Evolutionary conservation across 108 stramenopile species (phyloP).

Genomic region (Discostella pseudostelligera): DNA sequence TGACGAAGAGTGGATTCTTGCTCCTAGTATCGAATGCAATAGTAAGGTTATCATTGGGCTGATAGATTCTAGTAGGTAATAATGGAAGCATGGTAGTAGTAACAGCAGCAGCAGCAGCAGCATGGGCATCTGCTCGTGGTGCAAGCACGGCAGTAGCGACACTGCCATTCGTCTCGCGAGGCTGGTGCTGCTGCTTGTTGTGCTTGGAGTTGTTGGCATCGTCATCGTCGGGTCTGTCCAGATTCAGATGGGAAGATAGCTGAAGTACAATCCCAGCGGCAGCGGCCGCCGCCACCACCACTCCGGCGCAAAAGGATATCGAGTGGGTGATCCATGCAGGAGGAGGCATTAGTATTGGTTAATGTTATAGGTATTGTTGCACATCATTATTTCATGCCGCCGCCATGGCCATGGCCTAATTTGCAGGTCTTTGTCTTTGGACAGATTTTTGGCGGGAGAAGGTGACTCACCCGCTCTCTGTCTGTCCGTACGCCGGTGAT

Average conservation of each 20-base stretch:
- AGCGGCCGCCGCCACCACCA: conserved; percentile 4
- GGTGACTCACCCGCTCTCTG: no score
- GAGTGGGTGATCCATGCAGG: conserved; percentile 27
- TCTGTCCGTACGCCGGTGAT: no score
- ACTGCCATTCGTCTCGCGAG: no score
- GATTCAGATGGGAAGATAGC: neutral
- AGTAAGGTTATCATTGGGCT: conserved; percentile 66
- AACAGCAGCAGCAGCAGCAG: neutral
- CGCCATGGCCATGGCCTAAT: no score
- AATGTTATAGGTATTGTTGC: no score
- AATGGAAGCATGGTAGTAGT: conserved; percentile 33
- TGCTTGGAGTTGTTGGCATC: neutral
- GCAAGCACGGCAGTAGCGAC: neutral
- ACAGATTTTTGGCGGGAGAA: no score
- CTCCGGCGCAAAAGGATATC: conserved; percentile 43
- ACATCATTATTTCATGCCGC: no score
- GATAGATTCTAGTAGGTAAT: conserved; percentile 54
- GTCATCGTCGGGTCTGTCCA: neutral
- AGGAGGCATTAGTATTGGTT: conserved; percentile 15
- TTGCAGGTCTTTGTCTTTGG: no score
- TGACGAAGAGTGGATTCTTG: conserved; percentile 70
- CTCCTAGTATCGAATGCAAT: conserved; percentile 78
- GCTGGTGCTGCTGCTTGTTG: conserved; percentile 1
- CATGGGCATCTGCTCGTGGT: neutral
- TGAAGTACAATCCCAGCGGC: neutral